Evolutionary conservation across 371 early-diverging fungal genomes (phyloP).

Genomic region (Blakeslea trispora): DNA sequence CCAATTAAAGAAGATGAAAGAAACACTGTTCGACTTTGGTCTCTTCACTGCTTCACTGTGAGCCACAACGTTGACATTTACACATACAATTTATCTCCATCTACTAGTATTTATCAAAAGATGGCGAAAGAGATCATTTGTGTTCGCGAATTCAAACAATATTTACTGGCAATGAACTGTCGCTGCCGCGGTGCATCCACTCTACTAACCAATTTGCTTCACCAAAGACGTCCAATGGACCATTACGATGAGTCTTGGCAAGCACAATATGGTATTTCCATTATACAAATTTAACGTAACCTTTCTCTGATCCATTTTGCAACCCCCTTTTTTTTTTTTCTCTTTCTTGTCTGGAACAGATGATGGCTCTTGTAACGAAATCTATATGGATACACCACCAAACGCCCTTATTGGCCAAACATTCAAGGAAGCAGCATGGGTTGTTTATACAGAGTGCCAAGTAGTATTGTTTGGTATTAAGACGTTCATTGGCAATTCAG

Average conservation of each 20-base stretch:
- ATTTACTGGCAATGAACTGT: constrained; percentile 68
- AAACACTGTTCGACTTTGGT: constrained; percentile 66
- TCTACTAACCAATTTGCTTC: constrained; percentile 69
- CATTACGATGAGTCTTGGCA: constrained; percentile 72
- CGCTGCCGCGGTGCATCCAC: constrained; percentile 70
- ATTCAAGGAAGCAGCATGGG: constrained; percentile 64
- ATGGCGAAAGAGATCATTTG: constrained; percentile 69
- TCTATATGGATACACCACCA: constrained; percentile 59
- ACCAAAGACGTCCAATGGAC: constrained; percentile 59
- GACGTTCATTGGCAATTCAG: constrained; percentile 20
- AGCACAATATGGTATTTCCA: constrained; percentile 77
- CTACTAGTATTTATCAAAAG: constrained; percentile 68
- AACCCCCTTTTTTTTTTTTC: no score
- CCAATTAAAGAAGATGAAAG: constrained; percentile 58
- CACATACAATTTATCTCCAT: constrained; percentile 69
- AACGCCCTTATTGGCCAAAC: constrained; percentile 55
- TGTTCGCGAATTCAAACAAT: constrained; percentile 72
- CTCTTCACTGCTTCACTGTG: constrained; percentile 56
- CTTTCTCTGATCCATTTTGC: no score
- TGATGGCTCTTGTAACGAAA: constrained; percentile 74
- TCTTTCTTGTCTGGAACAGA: constrained; percentile 18
- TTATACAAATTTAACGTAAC: no score
- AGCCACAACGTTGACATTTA: constrained; percentile 60
- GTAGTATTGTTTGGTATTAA: constrained; percentile 69
- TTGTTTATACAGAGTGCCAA: constrained; percentile 72